Percentiles rank a stretch among this genome's conserved stretches.
Evolutionary conservation across 108 stramenopile genomes (phyloP).

Genomic region (Skeletonema grethae): DNA sequence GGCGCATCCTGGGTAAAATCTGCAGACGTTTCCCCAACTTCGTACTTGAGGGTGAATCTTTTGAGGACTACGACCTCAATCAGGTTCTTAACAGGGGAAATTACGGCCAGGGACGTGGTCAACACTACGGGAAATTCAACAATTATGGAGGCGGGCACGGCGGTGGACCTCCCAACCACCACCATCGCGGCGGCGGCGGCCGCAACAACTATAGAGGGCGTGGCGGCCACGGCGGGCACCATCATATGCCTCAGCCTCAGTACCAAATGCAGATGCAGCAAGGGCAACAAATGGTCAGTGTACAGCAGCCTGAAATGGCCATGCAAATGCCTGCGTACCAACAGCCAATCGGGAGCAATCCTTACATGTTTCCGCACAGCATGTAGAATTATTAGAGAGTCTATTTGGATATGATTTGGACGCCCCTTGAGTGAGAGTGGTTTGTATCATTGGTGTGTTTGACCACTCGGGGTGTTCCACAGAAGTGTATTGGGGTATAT

Average conservation of each 20-base stretch:
- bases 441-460: conserved; percentile 21
- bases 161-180: conserved; percentile 32
- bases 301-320: conserved; percentile 30
- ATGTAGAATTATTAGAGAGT: conserved; percentile 21
- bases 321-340: conserved; percentile 25
- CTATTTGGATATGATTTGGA: conserved; percentile 8
- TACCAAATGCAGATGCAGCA: conserved; percentile 17
- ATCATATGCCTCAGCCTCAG: conserved; percentile 27
- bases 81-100: conserved; percentile 33
- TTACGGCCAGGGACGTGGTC: conserved; percentile 2
- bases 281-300: conserved; percentile 28
- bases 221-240: conserved; percentile 3
- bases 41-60: conserved; percentile 58
- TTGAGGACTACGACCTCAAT: conserved; percentile 44
- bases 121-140: conserved; percentile 3
- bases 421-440: conserved; percentile 6
- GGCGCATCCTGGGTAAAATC: conserved; percentile 93
- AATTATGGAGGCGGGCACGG: conserved; percentile 20
- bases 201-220: conserved; percentile 13
- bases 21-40: conserved; percentile 94
- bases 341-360: conserved; percentile 20
- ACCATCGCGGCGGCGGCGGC: conserved; percentile 22
- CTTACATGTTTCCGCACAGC: conserved; percentile 16
- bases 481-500: conserved; percentile 5
- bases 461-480: conserved; percentile 1